Evolutionary conservation across 2,329 filamentous ascomycete genomes (phyloP).

Genomic region (Thielaviopsis euricoi): DNA sequence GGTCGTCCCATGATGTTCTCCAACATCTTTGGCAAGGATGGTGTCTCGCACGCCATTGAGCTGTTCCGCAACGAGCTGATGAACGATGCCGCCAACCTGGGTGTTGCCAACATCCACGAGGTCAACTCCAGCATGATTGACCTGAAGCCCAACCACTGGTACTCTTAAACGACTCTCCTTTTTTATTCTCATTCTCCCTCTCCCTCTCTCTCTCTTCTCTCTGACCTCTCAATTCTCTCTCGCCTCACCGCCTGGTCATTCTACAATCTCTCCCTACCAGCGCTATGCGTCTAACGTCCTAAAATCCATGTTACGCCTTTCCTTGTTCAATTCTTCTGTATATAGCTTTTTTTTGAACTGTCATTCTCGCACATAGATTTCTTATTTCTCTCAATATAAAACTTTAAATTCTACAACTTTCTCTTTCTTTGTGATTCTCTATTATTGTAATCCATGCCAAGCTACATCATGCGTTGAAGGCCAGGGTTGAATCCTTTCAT

Average conservation of each 20-base stretch:
- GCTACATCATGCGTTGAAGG: neutral
- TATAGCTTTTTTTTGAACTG: neutral
- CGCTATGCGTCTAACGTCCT: neutral
- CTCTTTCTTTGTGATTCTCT: neutral
- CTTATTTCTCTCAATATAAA: neutral
- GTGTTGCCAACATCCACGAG: constrained; percentile 22
- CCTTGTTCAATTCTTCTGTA: neutral
- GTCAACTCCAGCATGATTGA: constrained; percentile 17
- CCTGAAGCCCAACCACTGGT: constrained; percentile 18
- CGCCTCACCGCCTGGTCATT: neutral
- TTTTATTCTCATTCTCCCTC: neutral
- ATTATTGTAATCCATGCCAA: neutral
- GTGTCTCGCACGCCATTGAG: constrained; percentile 26
- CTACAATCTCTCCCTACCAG: neutral
- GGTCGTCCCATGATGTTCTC: constrained; percentile 24
- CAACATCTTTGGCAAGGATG: constrained; percentile 33
- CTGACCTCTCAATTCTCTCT: neutral
- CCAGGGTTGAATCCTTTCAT: neutral
- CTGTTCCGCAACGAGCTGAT: constrained; percentile 34
- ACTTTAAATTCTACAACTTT: no score
- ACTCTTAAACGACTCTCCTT: constrained; percentile 6
- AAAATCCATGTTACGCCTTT: neutral
- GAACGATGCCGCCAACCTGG: constrained; percentile 27
- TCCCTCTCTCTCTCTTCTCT: neutral
- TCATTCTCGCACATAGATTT: neutral